These are phyloP conservation scores for Prunus dulcis DNA, from an alignment of 306 rosid genomes.

Conservation along the genomic window DNA sequence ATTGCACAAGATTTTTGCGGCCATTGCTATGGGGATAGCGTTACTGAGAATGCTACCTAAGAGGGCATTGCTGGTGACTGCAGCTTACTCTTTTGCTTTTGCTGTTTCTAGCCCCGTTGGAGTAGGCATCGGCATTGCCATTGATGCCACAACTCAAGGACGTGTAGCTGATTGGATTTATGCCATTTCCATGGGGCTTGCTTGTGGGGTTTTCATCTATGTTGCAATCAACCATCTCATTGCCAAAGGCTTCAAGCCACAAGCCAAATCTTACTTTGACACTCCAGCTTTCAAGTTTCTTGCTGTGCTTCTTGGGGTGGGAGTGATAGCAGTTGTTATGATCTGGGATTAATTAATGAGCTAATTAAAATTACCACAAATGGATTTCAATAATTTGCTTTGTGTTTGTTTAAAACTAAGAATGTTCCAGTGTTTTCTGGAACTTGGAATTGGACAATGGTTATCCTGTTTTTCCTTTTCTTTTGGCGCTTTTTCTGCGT, in stretches of 20 bases:
- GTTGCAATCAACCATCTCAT: constrained; percentile 79
- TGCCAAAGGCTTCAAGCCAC: constrained; percentile 62
- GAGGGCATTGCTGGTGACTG: constrained; percentile 51
- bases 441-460: not conserved
- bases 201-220: constrained; percentile 74
- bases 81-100: constrained; percentile 56
- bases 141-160: constrained; percentile 67
- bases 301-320: constrained; percentile 66
- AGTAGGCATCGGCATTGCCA: constrained; percentile 74
- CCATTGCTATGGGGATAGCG: constrained; percentile 78
- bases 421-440: not conserved
- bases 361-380: not conserved
- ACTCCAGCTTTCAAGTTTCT: constrained; percentile 59
- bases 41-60: constrained; percentile 65
- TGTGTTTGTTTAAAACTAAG: not conserved
- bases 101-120: constrained; percentile 75
- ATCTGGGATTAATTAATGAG: constrained; percentile 56
- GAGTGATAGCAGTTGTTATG: constrained; percentile 67
- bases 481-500: not conserved
- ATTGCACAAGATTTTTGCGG: constrained; percentile 81
- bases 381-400: no score
- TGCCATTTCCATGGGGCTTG: constrained; percentile 74
- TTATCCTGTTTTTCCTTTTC: not conserved
- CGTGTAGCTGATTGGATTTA: constrained; percentile 60
- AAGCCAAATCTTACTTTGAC: constrained; percentile 28